Evolutionary conservation across 768 basidiomycete species (phyloP).

Genomic region (Trametes sanguinea): DNA sequence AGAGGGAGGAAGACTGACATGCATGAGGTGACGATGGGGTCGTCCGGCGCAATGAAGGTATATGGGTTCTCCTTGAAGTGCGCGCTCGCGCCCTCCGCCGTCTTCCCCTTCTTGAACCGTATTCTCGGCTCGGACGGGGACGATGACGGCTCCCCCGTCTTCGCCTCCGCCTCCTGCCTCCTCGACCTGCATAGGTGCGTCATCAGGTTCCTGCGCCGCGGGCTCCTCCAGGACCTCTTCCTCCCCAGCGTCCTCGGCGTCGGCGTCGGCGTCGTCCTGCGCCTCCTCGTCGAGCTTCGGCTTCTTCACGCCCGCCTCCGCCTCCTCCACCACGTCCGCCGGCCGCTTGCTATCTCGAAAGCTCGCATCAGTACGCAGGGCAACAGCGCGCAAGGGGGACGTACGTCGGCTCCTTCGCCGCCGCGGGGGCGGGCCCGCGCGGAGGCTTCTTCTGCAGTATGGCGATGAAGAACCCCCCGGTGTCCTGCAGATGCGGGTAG

Average conservation of each 20-base stretch:
- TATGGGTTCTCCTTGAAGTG: constrained; percentile 85
- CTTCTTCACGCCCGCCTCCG: constrained; percentile 55
- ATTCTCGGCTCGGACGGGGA: constrained; percentile 18
- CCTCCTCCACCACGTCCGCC: constrained; percentile 43
- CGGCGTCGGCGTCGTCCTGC: constrained; percentile 21
- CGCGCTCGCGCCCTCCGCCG: constrained; percentile 30
- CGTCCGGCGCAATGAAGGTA: constrained; percentile 71
- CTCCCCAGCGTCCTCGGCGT: constrained; percentile 18
- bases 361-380: not conserved
- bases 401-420: constrained; percentile 12
- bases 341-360: constrained; percentile 48
- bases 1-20: constrained; percentile 50
- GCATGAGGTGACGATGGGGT: constrained; percentile 71
- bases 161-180: not conserved
- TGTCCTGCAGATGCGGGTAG: constrained; percentile 94
- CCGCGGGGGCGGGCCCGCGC: not conserved
- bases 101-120: constrained; percentile 27
- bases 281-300: constrained; percentile 42
- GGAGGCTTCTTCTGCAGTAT: constrained; percentile 61
- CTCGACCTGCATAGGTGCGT: constrained; percentile 22
- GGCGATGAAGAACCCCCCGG: constrained; percentile 97
- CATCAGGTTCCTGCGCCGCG: not conserved
- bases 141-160: not conserved
- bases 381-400: not conserved
- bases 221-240: constrained; percentile 15